Conservation (phyloP, 1,139 yeast species). For the Yamadazyma buinensis region DNA sequence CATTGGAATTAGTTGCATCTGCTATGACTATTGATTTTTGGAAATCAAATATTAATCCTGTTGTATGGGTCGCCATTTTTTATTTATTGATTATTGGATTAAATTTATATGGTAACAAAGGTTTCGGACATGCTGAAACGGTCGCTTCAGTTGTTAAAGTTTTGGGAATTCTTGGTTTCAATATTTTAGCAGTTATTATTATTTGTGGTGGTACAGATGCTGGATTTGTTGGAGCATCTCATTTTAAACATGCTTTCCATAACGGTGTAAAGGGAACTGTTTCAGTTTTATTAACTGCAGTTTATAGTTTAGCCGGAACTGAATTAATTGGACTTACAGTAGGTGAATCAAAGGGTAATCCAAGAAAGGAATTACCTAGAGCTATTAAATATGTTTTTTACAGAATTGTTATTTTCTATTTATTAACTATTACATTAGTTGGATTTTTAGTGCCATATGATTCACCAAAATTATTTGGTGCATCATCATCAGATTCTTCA, state of each 20-base stretch:
- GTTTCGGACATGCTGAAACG: conserved; percentile 69
- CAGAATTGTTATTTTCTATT: conserved; percentile 39
- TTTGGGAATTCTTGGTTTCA: conserved; percentile 61
- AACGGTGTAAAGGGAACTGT: conserved; percentile 55
- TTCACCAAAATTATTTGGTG: conserved; percentile 25
- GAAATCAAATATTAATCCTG: conserved; percentile 54
- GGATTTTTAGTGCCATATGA: conserved; percentile 39
- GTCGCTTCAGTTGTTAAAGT: conserved; percentile 57
- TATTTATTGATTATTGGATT: conserved; percentile 52
- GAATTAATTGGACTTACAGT: conserved; percentile 42
- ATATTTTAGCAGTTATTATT: conserved; percentile 64
- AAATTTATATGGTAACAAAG: conserved; percentile 59
- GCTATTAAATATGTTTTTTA: conserved; percentile 44
- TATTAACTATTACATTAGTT: conserved; percentile 38
- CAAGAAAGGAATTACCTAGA: conserved; percentile 35
- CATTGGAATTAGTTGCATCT: conserved; percentile 70
- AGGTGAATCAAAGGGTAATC: conserved; percentile 35
- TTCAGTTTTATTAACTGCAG: conserved; percentile 39
- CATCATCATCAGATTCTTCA: conserved; percentile 25
- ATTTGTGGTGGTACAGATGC: conserved; percentile 63
- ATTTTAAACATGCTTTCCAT: conserved; percentile 60
- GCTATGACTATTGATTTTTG: conserved; percentile 66
- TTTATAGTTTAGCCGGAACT: conserved; percentile 44
- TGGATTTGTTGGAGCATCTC: conserved; percentile 52
- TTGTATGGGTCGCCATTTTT: conserved; percentile 66